Evolutionary conservation across 2,329 filamentous ascomycete species (phyloP).

Genomic region (Zopfia rhizophila): DNA sequence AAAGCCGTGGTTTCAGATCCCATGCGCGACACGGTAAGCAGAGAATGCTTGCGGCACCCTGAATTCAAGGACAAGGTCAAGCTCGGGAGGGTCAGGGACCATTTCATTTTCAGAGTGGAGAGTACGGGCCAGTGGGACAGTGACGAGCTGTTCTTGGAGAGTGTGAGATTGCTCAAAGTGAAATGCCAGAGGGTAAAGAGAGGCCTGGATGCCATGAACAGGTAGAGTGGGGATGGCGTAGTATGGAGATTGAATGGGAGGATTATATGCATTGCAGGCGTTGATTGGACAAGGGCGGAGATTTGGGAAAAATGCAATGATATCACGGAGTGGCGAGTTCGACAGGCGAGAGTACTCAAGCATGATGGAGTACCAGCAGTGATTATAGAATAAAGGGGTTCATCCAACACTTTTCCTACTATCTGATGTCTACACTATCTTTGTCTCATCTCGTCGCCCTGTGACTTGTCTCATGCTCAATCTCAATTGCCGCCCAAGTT

Average conservation of each 20-base stretch:
- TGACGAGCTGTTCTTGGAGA: slow-evolving; percentile 91
- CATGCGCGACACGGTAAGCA: slow-evolving; percentile 94
- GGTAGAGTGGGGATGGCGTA: slow-evolving; percentile 13
- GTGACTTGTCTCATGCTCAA: no score
- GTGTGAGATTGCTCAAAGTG: slow-evolving; percentile 82
- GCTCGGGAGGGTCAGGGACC: slow-evolving; percentile 87
- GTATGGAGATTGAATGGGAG: not conserved
- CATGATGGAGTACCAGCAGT: no score
- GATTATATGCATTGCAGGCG: slow-evolving; percentile 23
- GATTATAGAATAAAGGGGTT: no score
- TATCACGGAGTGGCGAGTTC: no score
- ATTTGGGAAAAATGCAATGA: slow-evolving; percentile 29
- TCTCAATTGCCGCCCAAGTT: no score
- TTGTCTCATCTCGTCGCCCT: no score
- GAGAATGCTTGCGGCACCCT: slow-evolving; percentile 88
- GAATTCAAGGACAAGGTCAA: slow-evolving; percentile 97
- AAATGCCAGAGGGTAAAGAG: slow-evolving; percentile 82
- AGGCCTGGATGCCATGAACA: slow-evolving; percentile 66
- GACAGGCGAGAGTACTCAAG: no score
- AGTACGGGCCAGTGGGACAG: slow-evolving; percentile 95
- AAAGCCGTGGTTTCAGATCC: slow-evolving; percentile 89
- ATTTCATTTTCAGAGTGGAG: slow-evolving; percentile 97
- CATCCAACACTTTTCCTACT: no score
- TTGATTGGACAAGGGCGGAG: not conserved
- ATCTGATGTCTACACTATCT: no score